These are phyloP conservation scores for Kwoniella heveanensis DNA, from an alignment of 768 basidiomycete species.

Conservation along the genomic window DNA sequence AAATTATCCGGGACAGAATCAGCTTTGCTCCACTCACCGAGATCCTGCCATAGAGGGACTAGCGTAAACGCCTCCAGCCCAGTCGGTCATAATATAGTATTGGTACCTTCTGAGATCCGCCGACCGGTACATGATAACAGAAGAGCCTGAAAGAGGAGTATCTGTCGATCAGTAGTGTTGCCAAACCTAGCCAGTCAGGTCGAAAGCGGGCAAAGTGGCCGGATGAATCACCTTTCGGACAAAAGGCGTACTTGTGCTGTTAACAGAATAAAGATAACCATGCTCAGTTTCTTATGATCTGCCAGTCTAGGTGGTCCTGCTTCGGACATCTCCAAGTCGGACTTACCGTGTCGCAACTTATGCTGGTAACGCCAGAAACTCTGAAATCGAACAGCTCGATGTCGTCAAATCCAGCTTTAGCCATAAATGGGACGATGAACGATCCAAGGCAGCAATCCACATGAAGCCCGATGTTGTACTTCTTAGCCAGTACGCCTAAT, in stretches of 20 bases:
- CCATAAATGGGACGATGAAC: constrained; percentile 91
- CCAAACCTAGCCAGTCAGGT: no score
- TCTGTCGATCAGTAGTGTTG: not conserved
- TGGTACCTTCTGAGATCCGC: constrained; percentile 75
- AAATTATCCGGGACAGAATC: not conserved
- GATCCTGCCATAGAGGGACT: constrained; percentile 89
- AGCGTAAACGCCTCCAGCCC: constrained; percentile 80
- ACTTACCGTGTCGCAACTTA: constrained; percentile 73
- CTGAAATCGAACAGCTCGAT: constrained; percentile 83
- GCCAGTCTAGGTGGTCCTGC: no score
- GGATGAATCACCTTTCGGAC: constrained; percentile 73
- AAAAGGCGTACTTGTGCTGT: constrained; percentile 76
- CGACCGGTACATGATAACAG: constrained; percentile 91
- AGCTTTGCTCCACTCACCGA: constrained; percentile 67
- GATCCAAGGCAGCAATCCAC: constrained; percentile 94
- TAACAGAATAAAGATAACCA: constrained; percentile 17
- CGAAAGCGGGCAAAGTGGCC: no score
- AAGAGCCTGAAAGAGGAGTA: constrained; percentile 66
- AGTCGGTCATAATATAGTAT: constrained; percentile 80
- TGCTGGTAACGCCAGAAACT: constrained; percentile 85
- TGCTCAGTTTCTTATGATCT: no score
- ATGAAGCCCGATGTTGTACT: constrained; percentile 79
- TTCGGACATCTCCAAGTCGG: constrained; percentile 3
- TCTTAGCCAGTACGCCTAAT: constrained; percentile 72
- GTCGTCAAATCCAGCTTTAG: constrained; percentile 62